Conservation (phyloP, 768 basidiomycete genomes). For the Termitomyces bulborhizus region DNA sequence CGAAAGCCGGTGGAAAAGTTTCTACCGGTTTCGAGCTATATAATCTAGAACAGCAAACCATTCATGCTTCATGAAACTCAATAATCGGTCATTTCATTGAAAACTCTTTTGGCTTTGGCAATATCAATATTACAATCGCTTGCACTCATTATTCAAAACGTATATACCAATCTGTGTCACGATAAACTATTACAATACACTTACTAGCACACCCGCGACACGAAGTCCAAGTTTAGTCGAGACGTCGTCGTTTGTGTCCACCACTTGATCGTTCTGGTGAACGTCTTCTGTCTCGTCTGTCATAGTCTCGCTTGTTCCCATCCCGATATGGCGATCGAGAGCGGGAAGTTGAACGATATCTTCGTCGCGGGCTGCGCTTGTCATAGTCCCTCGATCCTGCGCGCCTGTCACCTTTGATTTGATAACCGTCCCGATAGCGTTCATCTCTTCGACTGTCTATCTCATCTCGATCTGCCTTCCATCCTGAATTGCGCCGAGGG, state of each 20-base stretch:
- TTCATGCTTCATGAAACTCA: not conserved
- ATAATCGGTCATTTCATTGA: not conserved
- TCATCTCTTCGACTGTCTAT: slow-evolving; percentile 18
- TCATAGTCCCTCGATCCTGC: slow-evolving; percentile 19
- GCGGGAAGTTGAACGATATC: slow-evolving; percentile 22
- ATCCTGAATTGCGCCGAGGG: slow-evolving; percentile 18
- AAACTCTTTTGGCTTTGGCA: not conserved
- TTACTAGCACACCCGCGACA: not conserved
- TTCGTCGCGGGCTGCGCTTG: slow-evolving; percentile 19
- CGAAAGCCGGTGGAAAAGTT: not conserved
- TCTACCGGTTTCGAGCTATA: not conserved
- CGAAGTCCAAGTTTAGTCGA: slow-evolving; percentile 32
- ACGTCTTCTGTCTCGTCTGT: slow-evolving; percentile 21
- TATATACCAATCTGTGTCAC: not conserved
- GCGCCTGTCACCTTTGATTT: slow-evolving; percentile 1
- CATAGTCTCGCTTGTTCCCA: slow-evolving; percentile 16
- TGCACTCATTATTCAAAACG: not conserved
- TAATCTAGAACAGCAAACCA: not conserved
- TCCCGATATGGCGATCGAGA: slow-evolving; percentile 24
- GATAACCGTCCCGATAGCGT: slow-evolving; percentile 6
- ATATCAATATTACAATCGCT: not conserved
- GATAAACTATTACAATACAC: not conserved
- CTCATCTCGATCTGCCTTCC: slow-evolving; percentile 20
- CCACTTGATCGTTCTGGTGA: slow-evolving; percentile 25
- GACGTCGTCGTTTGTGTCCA: slow-evolving; percentile 46